Evolutionary conservation across 148 eudicot species (phyloP).

Genomic region (Simmondsia chinensis): DNA sequence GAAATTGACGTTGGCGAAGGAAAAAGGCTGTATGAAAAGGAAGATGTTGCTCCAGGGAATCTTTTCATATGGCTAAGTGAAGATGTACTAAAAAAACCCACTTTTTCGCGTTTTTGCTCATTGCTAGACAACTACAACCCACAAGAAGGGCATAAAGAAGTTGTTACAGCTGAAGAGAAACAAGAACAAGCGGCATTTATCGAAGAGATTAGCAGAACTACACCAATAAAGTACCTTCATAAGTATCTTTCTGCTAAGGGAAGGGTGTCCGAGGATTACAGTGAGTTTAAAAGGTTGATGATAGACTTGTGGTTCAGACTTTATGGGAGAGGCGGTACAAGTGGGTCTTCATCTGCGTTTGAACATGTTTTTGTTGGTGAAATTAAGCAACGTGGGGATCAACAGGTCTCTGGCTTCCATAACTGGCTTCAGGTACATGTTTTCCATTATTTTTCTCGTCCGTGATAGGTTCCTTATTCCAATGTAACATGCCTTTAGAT

Average conservation of each 20-base stretch:
- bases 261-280: slow-evolving; percentile 29
- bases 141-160: slow-evolving; percentile 68
- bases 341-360: slow-evolving; percentile 75
- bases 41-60: slow-evolving; percentile 74
- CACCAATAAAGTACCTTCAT: slow-evolving; percentile 83
- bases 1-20: slow-evolving; percentile 91
- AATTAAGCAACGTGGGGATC: slow-evolving; percentile 66
- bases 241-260: slow-evolving; percentile 57
- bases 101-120: slow-evolving; percentile 75
- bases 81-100: slow-evolving; percentile 56
- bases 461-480: not conserved
- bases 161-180: slow-evolving; percentile 61
- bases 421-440: slow-evolving; percentile 91
- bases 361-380: slow-evolving; percentile 99
- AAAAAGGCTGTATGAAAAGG: slow-evolving; percentile 61
- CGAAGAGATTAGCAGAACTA: slow-evolving; percentile 96
- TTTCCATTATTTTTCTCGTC: not conserved
- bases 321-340: slow-evolving; percentile 83
- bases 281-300: slow-evolving; percentile 65
- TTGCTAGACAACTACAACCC: slow-evolving; percentile 96
- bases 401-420: slow-evolving; percentile 88
- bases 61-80: slow-evolving; percentile 71
- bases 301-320: slow-evolving; percentile 78
- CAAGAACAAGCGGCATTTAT: slow-evolving; percentile 85
- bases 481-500: not conserved